Conservation (phyloP, 768 basidiomycete genomes). For the Kondoa subrosea region DNA sequence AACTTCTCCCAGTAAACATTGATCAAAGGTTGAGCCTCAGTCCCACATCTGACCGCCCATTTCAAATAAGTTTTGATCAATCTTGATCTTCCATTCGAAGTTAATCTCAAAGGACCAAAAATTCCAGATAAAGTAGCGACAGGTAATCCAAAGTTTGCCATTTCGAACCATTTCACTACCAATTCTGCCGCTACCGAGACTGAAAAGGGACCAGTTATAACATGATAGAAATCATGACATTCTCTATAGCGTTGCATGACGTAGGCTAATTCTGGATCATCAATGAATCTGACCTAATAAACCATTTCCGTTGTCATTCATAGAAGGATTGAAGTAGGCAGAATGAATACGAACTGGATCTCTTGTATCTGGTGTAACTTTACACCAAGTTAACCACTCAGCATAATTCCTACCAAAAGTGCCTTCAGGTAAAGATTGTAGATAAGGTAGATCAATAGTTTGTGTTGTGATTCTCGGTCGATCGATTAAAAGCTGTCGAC, state of each 20-base stretch:
- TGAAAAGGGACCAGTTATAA: constrained; percentile 58
- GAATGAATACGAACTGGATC: constrained; percentile 49
- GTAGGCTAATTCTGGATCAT: constrained; percentile 88
- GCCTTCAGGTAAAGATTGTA: constrained; percentile 54
- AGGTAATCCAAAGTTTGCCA: constrained; percentile 76
- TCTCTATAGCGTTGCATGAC: constrained; percentile 97
- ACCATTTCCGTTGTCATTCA: background rate
- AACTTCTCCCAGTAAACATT: constrained; percentile 91
- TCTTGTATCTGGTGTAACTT: constrained; percentile 82
- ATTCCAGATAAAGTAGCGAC: constrained; percentile 64
- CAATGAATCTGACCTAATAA: constrained; percentile 72
- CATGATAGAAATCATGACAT: constrained; percentile 95
- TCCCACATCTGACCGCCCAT: constrained; percentile 78
- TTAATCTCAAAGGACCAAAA: constrained; percentile 63
- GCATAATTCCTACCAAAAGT: constrained; percentile 74
- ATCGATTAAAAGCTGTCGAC: constrained; percentile 63
- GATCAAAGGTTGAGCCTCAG: constrained; percentile 55
- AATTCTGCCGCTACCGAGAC: constrained; percentile 82
- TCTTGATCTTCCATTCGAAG: constrained; percentile 38
- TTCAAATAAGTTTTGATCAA: constrained; percentile 70
- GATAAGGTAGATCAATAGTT: constrained; percentile 53
- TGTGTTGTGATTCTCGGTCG: constrained; percentile 62
- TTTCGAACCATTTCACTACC: constrained; percentile 85
- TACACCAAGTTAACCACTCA: constrained; percentile 73
- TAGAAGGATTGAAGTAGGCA: background rate